These are phyloP conservation scores for Zygnema circumcarinatum DNA, from an alignment of 139 green algal species.

Conservation along the genomic window DNA sequence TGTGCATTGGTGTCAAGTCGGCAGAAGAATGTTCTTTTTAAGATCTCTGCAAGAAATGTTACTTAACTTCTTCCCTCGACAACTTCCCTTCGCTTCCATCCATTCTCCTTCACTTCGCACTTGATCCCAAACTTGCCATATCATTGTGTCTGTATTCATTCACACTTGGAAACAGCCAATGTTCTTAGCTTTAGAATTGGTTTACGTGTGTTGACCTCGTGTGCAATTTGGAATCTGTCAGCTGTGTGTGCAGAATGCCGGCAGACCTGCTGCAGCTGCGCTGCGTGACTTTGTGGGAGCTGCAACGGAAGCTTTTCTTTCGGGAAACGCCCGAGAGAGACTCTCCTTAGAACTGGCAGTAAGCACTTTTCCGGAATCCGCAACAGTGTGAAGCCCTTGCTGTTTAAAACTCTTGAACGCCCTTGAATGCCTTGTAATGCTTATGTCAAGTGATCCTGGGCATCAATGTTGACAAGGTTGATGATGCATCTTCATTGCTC, in stretches of 20 bases:
- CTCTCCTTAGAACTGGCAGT: slow-evolving; percentile 45
- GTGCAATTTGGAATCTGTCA: slow-evolving; percentile 28
- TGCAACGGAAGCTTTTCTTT: slow-evolving; percentile 35
- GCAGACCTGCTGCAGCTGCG: slow-evolving; percentile 40
- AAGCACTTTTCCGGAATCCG: neutral
- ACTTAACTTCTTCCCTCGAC: too few species aligned
- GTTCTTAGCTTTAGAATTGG: neutral
- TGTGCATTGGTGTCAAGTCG: neutral
- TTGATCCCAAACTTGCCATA: neutral
- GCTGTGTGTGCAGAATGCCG: slow-evolving; percentile 52
- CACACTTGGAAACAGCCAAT: too few species aligned
- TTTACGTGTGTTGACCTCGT: neutral
- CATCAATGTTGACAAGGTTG: too few species aligned
- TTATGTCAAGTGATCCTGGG: too few species aligned
- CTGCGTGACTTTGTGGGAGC: slow-evolving; percentile 47
- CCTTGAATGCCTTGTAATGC: neutral
- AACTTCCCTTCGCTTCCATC: too few species aligned
- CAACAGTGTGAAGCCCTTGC: neutral
- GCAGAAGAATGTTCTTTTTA: too few species aligned
- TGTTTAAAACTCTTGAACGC: neutral
- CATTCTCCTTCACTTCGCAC: neutral
- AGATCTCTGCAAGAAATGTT: too few species aligned
- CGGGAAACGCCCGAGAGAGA: slow-evolving; percentile 28
- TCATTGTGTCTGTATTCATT: too few species aligned
- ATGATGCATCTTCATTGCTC: too few species aligned